These are phyloP conservation scores for Jaltomata sinuosa DNA, from an alignment of 257 asterid genomes.

Conservation along the genomic window DNA sequence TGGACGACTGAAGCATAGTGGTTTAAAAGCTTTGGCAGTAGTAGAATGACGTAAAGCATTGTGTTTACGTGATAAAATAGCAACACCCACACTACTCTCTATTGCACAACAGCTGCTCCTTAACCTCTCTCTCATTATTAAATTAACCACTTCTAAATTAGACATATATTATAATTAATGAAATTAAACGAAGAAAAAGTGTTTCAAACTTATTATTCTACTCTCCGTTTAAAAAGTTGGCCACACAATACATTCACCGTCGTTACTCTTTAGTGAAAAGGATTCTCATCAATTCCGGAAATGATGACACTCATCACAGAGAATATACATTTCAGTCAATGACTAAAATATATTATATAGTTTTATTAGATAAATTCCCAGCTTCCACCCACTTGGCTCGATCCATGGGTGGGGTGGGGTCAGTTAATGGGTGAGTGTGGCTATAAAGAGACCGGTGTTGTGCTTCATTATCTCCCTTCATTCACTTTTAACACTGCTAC, in stretches of 20 bases:
- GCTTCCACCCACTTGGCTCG: no score
- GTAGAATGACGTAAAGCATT: background rate
- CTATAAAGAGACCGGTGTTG: slow-evolving; percentile 1
- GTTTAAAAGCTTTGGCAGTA: background rate
- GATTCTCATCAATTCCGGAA: background rate
- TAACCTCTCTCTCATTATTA: background rate
- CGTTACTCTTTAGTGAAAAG: background rate
- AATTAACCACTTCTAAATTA: background rate
- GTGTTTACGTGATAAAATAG: background rate
- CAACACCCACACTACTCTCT: background rate
- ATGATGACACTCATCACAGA: background rate
- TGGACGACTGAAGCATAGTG: background rate
- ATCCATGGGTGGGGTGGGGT: background rate
- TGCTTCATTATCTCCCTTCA: slow-evolving; percentile 4
- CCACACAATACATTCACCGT: background rate
- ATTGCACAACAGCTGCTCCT: background rate
- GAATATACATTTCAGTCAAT: no score
- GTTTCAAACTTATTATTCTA: background rate
- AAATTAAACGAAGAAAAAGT: background rate
- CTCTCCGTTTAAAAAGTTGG: background rate
- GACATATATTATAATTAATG: no score
- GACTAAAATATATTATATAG: no score
- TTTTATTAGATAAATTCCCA: no score
- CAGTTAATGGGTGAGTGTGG: background rate
- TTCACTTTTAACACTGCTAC: background rate